These are phyloP conservation scores for Amaranthus hypochondriacus DNA, from an alignment of 148 eudicot genomes.

Conservation along the genomic window DNA sequence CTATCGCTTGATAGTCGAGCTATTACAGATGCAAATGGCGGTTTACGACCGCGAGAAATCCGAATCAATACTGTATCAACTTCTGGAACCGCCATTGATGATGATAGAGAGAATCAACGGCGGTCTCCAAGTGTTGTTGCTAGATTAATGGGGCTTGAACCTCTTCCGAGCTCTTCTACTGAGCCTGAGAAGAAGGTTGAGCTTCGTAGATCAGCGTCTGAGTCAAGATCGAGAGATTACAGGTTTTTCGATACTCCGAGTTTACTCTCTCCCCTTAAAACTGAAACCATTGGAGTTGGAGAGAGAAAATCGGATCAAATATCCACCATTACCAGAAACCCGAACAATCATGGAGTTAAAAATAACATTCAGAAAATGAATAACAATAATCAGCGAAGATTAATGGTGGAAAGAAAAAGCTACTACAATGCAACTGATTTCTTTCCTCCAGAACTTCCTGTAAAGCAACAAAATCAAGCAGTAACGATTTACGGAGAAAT, in stretches of 20 bases:
- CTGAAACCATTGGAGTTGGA: not conserved
- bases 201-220: conserved; percentile 85
- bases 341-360: not conserved
- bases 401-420: conserved; percentile 45
- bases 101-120: conserved; percentile 38
- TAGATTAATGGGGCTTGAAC: conserved; percentile 88
- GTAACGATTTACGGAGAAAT: conserved; percentile 58
- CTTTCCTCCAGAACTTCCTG: conserved; percentile 32
- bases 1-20: conserved; percentile 87
- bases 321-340: conserved; percentile 16
- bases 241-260: conserved; percentile 24
- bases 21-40: conserved; percentile 58
- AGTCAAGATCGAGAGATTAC: conserved; percentile 65
- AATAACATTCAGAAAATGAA: conserved; percentile 1
- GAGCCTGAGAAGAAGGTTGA: conserved; percentile 37
- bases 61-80: conserved; percentile 25
- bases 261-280: conserved; percentile 14
- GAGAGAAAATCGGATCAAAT: conserved; percentile 19
- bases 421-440: conserved; percentile 62
- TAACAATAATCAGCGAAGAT: conserved; percentile 14
- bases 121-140: conserved; percentile 88
- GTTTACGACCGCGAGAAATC: conserved; percentile 54
- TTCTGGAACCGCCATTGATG: conserved; percentile 9
- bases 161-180: conserved; percentile 24
- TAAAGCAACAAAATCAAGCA: conserved; percentile 37